Evolutionary conservation across 306 rosid species (phyloP), one percentile per base, ranked within the genome.

Genomic region (Pterocarpus macrocarpus): DNA sequence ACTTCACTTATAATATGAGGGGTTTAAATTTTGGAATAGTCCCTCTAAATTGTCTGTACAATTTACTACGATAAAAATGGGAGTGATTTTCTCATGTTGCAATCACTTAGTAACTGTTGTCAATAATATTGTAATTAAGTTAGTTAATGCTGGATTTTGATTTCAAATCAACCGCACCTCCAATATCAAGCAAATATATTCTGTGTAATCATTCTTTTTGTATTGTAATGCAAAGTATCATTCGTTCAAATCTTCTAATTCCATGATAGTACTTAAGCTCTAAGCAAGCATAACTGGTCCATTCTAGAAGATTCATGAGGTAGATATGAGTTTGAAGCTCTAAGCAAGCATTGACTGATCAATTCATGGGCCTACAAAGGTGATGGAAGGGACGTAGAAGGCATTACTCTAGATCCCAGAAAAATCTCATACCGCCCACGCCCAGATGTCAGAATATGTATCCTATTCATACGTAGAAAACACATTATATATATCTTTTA

Each of bases 231-330:
- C 58, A 69, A 47, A 45, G 15, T 50, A 14, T 49, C 59, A 47
- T 13, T 69, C 75, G 52, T 53, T 15, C 81, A 77, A 15, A 77
- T 36, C 39, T 13, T 53, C 4, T 22, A 15, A 28, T 34, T 38
- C 7, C 67, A 72, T 70, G 17, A 47, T 13, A 30, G 13, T 59
- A 58, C 82, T 59, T 69, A 75, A 81, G 45, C 47, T 81, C 70
- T 55, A 55, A 63, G 71, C 63, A 75, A 66, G 32, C 53, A 43
- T 22, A 43, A 43, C n/a, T 41, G 53, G 45, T 41, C 45, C 69
- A 7, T 35, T 64, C 44, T 13, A 13, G 66, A 61, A 4, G 14
- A 30, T 32, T 61, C 16, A 61, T 9, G 33, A 33, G 35, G 41
- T 32, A 59, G 35, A 28, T 59, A 28, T 9, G 65, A 59, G 36